phyloP scores from a whole-genome alignment of 2,329 filamentous ascomycete species.

The Pseudogymnoascus sp. region DNA sequence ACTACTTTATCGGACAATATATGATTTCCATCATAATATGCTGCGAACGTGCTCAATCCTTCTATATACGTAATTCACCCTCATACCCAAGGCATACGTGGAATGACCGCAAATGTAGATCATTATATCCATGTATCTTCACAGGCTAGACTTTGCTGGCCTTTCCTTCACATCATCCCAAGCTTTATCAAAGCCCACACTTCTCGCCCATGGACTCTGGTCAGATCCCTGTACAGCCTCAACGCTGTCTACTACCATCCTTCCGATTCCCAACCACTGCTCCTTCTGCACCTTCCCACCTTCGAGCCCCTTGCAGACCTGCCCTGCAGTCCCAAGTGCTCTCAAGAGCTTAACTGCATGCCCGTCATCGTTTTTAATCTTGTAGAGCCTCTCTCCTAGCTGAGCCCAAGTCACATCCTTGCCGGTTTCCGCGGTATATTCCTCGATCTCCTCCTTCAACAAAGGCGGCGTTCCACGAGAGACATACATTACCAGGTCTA shows the following conservation, averaged over 20 bases:
- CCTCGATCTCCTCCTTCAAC: conserved; percentile 46
- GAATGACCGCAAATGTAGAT: too few relatives aligned
- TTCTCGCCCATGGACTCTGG: conserved; percentile 45
- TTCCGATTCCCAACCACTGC: conserved; percentile 51
- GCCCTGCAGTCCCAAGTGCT: conserved; percentile 56
- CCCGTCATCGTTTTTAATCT: conserved; percentile 60
- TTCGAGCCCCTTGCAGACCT: conserved; percentile 38
- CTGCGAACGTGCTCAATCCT: too few relatives aligned
- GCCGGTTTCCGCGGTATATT: conserved; percentile 46
- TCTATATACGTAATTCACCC: neutral
- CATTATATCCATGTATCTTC: neutral
- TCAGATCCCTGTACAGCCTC: conserved; percentile 36
- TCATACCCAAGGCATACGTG: too few relatives aligned
- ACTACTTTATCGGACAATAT: neutral
- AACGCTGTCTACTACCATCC: conserved; percentile 54
- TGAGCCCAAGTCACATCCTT: conserved; percentile 22
- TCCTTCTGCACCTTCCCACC: conserved; percentile 43
- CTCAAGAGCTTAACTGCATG: conserved; percentile 70
- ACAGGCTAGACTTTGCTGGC: conserved; percentile 16
- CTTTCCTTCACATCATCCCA: conserved; percentile 41
- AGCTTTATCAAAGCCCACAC: conserved; percentile 53
- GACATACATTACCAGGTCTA: conserved; percentile 66
- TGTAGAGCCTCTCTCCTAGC: conserved; percentile 36
- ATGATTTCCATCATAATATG: neutral
- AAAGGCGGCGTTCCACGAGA: conserved; percentile 57